Evolutionary conservation across 1,284 basidiomycete species (phyloP).

Genomic region (Rhodotorula sp.): DNA sequence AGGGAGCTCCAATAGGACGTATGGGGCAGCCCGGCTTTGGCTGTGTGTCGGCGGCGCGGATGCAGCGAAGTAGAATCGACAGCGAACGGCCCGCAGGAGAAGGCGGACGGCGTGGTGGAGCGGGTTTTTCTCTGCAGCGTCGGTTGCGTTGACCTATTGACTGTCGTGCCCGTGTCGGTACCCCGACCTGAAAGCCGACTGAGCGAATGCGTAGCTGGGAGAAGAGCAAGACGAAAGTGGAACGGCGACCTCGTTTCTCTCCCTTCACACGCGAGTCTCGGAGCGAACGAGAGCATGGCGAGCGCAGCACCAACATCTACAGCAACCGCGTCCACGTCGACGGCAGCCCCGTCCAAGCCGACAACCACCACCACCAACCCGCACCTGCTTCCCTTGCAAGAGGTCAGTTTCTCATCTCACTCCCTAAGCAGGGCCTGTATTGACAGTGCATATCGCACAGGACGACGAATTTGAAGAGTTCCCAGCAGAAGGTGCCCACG

Average conservation of each 20-base stretch:
- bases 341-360: slow-evolving; percentile 8
- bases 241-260: neutral
- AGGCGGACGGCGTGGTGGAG: too few species aligned
- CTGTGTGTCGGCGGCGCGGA: too few species aligned
- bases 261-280: neutral
- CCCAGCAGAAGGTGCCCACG: slow-evolving; percentile 38
- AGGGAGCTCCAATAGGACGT: too few species aligned
- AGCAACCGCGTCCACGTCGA: neutral
- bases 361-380: slow-evolving; percentile 16
- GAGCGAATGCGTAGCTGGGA: too few species aligned
- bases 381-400: slow-evolving; percentile 33
- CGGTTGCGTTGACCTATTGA: too few species aligned
- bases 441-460: slow-evolving; percentile 7
- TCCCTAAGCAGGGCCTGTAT: too few species aligned
- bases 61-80: too few species aligned
- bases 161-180: too few species aligned
- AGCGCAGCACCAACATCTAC: slow-evolving; percentile 12
- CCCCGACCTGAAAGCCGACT: too few species aligned
- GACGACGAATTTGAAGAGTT: slow-evolving; percentile 48
- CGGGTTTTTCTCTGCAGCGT: too few species aligned
- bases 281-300: slow-evolving; percentile 7
- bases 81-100: too few species aligned
- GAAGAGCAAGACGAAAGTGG: neutral
- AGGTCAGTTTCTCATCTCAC: neutral
- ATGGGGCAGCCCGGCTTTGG: too few species aligned